phyloP scores from a whole-genome alignment of 257 asterid genomes.

The Rauvolfia tetraphylla region DNA sequence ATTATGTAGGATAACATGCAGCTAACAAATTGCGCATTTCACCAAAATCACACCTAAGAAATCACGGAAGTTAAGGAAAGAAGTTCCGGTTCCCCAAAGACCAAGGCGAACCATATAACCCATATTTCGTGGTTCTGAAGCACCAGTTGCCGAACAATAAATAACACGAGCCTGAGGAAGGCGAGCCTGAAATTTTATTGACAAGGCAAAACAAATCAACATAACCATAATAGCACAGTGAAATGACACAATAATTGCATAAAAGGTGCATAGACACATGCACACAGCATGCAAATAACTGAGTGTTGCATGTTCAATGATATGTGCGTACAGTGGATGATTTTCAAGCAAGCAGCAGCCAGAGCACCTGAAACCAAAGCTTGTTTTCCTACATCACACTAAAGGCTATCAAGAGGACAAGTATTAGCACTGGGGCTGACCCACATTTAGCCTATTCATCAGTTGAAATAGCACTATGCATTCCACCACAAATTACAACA shows the following conservation, averaged over 20 bases:
- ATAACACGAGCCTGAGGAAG: conserved; percentile 97
- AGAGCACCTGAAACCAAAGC: background rate
- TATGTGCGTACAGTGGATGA: background rate
- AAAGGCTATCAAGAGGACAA: background rate
- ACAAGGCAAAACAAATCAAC: conserved; percentile 21
- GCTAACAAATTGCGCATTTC: conserved; percentile 12
- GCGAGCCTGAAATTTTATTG: conserved; percentile 61
- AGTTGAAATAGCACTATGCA: background rate
- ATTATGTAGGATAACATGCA: background rate
- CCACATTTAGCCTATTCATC: background rate
- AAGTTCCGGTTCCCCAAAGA: conserved; percentile 98
- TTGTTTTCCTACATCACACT: background rate
- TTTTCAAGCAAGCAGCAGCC: background rate
- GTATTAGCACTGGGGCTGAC: background rate
- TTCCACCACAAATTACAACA: background rate
- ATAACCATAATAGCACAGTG: conserved; percentile 18
- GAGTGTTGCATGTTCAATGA: background rate
- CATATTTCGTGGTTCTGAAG: conserved; percentile 98
- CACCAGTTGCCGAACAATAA: conserved; percentile 99
- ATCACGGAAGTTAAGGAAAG: conserved; percentile 70
- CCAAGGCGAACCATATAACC: conserved; percentile 99
- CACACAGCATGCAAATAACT: background rate
- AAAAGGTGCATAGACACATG: background rate
- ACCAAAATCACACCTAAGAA: conserved; percentile 66
- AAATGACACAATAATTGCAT: background rate